Percentiles rank a stretch among this genome's conserved stretches.
Conservation (phyloP, 2,329 filamentous ascomycete genomes). For the Colletotrichum endophyticum region DNA sequence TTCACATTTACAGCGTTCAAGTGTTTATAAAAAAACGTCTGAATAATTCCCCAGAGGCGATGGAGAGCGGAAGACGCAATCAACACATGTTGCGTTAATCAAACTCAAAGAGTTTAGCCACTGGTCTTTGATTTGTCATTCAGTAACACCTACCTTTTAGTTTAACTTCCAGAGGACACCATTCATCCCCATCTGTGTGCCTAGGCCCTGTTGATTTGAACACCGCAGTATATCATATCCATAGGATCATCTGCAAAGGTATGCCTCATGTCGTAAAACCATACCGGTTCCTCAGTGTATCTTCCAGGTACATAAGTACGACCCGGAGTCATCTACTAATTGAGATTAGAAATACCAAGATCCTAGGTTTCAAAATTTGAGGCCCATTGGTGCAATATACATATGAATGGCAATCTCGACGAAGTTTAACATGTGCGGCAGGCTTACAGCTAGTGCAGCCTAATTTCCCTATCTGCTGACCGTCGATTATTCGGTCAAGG, state of each 20-base stretch:
- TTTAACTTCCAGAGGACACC: neutral
- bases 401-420: neutral
- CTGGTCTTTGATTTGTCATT: neutral
- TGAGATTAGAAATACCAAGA: neutral
- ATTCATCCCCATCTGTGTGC: neutral
- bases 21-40: fast-evolving
- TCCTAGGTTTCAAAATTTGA: neutral
- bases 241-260: neutral
- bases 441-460: neutral
- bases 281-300: neutral
- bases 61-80: neutral
- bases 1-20: fast-evolving
- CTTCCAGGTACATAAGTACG: neutral
- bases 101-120: neutral
- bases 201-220: neutral
- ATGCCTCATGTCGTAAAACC: neutral
- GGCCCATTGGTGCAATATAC: fast-evolving
- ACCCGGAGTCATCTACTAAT: neutral
- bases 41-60: neutral
- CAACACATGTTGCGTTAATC: fast-evolving
- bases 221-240: fast-evolving
- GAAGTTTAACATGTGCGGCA: neutral
- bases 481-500: fast-evolving
- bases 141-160: neutral
- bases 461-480: neutral